Base-by-base conservation (phyloP, 805 yeast genomes). In the Candida dendrica region DNA sequence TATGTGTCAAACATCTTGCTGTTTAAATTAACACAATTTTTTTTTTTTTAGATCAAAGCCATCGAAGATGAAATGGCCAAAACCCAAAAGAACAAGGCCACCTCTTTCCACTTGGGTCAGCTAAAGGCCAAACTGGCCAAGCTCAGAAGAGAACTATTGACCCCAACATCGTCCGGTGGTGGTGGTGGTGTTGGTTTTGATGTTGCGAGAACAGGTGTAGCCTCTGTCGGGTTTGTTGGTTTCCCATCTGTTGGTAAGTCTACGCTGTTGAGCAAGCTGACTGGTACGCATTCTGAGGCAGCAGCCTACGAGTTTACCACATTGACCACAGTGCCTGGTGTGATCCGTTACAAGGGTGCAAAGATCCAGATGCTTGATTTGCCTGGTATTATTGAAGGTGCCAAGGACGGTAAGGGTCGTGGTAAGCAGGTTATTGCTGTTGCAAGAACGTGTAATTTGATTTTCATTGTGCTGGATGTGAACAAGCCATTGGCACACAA, bases 231-330 rank as follows among this genome's bases (percentile, higher is more conserved):
- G 9, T 93, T 90, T 60, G 96, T 93, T 36, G 99, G 99, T 3
- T 93, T 93, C 61, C 99, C 99, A 1, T 90, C 98, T 1, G 98
- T 93, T 26, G 75, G 75, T 47, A 85, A 85, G 56, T 79, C 87
- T 8, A 93, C 99, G 1, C 66, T 93, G 45, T 74, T 93, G 51
- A 79, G 87, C 24, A 84, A 87, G 62, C 68, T 93, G 39, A 93
- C 98, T 0, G 98, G 98, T 48, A 90, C 96, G 3, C 95, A 88
- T 59, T 84, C 96, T 1, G 98, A 91, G 64, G 96, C 84, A n/a
- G 97, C 98, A 10, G 98, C 88, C 6, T 91, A 91, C 60, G 98
- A 93, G 65, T 93, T 93, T 71, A 93, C 98, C 22, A 93, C 98
- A 0, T 75, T 93, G 59, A 93, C 97, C 22, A 91, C 98, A 0